These are phyloP conservation scores for Geoglossum glabrum DNA, from an alignment of 495 filamentous ascomycete species.

Conservation along the genomic window DNA sequence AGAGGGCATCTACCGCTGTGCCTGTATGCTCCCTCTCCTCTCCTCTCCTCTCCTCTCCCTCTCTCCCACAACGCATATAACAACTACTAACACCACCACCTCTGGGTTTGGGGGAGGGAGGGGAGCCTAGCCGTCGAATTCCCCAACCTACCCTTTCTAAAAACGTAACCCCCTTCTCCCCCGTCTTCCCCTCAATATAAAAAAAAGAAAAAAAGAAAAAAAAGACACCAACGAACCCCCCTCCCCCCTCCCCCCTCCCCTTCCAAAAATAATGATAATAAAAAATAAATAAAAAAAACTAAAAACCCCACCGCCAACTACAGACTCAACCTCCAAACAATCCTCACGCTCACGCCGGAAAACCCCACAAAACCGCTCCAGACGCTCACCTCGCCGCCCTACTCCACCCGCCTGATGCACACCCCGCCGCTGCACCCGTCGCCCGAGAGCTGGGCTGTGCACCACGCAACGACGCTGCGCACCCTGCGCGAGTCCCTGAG, in stretches of 20 bases:
- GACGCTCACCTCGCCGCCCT: neutral
- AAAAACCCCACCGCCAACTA: neutral
- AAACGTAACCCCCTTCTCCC: neutral
- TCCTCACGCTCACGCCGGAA: neutral
- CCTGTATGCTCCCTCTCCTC: neutral
- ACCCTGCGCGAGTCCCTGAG: neutral
- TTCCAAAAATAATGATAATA: too few species aligned
- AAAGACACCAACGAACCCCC: too few species aligned
- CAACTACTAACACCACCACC: neutral
- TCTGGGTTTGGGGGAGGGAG: too few species aligned
- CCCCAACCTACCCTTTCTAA: neutral
- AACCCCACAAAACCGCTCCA: conserved; percentile 1
- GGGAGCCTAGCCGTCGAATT: conserved; percentile 5
- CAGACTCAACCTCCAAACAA: conserved; percentile 1
- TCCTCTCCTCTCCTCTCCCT: neutral
- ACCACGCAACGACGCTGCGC: neutral
- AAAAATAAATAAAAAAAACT: too few species aligned
- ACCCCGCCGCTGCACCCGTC: neutral
- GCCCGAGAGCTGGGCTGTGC: neutral
- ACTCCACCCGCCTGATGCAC: neutral
- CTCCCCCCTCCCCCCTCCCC: neutral
- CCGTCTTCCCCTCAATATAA: neutral
- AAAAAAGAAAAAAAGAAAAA: neutral
- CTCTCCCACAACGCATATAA: neutral
- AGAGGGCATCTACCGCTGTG: conserved; percentile 1